Percentiles rank a stretch among this genome's conserved stretches.
phyloP scores from a whole-genome alignment of 2,329 filamentous ascomycete genomes.

The Laburnicola sp. region DNA sequence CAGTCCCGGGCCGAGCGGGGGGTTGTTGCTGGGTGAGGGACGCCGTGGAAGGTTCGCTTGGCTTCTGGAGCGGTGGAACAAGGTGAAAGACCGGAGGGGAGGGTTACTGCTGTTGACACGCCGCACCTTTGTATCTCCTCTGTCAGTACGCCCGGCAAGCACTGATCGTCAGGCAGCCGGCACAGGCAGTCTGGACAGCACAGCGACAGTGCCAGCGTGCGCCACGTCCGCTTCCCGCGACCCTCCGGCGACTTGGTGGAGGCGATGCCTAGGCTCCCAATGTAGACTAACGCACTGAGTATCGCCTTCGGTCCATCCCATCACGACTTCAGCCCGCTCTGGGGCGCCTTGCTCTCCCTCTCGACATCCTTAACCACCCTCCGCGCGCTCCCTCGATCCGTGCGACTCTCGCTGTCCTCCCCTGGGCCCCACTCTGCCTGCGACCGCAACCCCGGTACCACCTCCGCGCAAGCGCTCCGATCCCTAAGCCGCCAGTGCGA shows the following conservation, averaged over 20 bases:
- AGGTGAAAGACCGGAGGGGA: too few species aligned
- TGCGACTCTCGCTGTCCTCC: slow-evolving; percentile 23
- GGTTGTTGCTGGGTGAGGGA: neutral
- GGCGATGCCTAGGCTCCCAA: slow-evolving; percentile 11
- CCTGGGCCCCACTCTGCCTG: slow-evolving; percentile 11
- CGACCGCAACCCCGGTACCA: slow-evolving; percentile 19
- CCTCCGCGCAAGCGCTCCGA: slow-evolving; percentile 29
- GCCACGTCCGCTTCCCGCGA: slow-evolving; percentile 1
- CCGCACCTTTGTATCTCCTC: neutral
- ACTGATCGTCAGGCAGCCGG: neutral
- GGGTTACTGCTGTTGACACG: too few species aligned
- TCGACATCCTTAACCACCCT: slow-evolving; percentile 16
- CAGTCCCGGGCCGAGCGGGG: neutral
- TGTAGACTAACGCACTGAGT: slow-evolving; percentile 18
- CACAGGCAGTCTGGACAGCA: slow-evolving; percentile 1
- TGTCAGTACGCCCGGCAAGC: neutral
- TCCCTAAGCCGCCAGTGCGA: slow-evolving; percentile 30
- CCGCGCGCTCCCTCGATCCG: slow-evolving; percentile 18
- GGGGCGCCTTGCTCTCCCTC: slow-evolving; percentile 23
- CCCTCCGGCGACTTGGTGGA: slow-evolving; percentile 6
- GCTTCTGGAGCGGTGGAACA: too few species aligned
- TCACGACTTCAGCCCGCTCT: slow-evolving; percentile 25
- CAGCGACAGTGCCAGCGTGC: neutral
- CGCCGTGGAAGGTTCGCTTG: too few species aligned
- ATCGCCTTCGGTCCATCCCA: slow-evolving; percentile 15